Evolutionary conservation across 2,329 filamentous ascomycete species (phyloP), one percentile per base, ranked within the genome.

Genomic region (Cladosporium sp.): DNA sequence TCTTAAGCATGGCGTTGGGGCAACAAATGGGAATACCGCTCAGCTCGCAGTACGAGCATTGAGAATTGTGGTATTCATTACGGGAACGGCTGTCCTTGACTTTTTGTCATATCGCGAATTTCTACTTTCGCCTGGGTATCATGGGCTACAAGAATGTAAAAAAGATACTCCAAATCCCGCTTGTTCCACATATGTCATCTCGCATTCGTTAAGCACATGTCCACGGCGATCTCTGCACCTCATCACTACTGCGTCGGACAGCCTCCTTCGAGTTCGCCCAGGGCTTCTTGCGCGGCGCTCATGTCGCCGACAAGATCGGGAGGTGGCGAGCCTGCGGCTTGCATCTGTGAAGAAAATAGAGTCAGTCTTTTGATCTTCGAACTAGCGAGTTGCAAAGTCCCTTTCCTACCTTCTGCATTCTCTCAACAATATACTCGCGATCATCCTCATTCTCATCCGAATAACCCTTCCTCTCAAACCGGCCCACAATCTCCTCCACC

Each of bases 341-440:
- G 93, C 93, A 99, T 99, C 92, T 96, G 64, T 52, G n/a, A 13
- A n/a, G n/a, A n/a, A n/a, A n/a, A 47, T 9, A 36, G 41, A 47
- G 50, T 65, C 43, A 65, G 50, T 44, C n/a, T n/a, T n/a, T n/a
- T n/a, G 11, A 44, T 17, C 15, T 45, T 24, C 38, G 24, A 50
- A 12, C 40, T 9, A 27, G 22, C 9, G 22, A 27, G 22, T 9
- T 27, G 9, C 22, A 27, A 27, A 27, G 9, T 27, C 4, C n/a
- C n/a, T n/a, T 5, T 27, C 79, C 67, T 70, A 96, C 92, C 84
- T 92, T 92, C 70, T 97, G 92, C 93, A 99, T 99, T 67, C 86
- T 85, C 64, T 96, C 91, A 58, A 96, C 92, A 62, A 99, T 93
- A 69, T 90, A 96, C 66, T 95, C 89, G 55, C 91, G 79, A 70